Percentiles rank a stretch among this genome's conserved stretches.
Evolutionary conservation across 164 flowering plant genomes (phyloP).

Genomic region (Tinospora cordifolia): DNA sequence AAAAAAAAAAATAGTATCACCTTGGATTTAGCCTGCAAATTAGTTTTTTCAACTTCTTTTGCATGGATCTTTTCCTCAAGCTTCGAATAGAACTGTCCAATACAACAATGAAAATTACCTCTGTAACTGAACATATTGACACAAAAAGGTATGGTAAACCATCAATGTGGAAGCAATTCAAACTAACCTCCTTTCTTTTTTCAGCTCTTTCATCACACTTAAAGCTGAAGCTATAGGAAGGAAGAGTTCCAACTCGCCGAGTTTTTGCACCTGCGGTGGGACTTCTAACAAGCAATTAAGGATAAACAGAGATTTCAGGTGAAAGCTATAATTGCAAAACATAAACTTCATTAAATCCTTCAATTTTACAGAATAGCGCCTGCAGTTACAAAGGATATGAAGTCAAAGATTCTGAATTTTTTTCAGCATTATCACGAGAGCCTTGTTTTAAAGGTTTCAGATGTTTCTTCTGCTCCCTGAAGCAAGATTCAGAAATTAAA

Average conservation of each 20-base stretch:
- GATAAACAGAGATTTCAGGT: constrained; percentile 18
- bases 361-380: neutral
- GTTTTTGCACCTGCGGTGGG: constrained; percentile 42
- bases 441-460: constrained; percentile 40
- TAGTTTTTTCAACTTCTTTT: constrained; percentile 67
- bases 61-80: constrained; percentile 88
- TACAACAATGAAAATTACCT: neutral
- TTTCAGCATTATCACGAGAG: constrained; percentile 31
- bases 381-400: constrained; percentile 48
- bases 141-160: neutral
- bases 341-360: constrained; percentile 1
- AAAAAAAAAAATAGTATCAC: constrained; percentile 26
- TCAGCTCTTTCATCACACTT: constrained; percentile 89
- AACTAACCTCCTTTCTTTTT: constrained; percentile 78
- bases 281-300: constrained; percentile 47
- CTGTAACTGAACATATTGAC: neutral
- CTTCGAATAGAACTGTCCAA: constrained; percentile 67
- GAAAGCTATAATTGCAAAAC: neutral
- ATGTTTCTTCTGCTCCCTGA: constrained; percentile 52
- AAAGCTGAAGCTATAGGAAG: constrained; percentile 73
- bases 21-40: constrained; percentile 83
- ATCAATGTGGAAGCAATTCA: neutral
- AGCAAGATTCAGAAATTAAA: constrained; percentile 20
- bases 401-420: constrained; percentile 26
- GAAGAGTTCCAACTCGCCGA: constrained; percentile 52